Percentiles rank a stretch among this genome's conserved stretches.
Conservation (phyloP, 306 rosid genomes). For the Lathyrus aphaca region DNA sequence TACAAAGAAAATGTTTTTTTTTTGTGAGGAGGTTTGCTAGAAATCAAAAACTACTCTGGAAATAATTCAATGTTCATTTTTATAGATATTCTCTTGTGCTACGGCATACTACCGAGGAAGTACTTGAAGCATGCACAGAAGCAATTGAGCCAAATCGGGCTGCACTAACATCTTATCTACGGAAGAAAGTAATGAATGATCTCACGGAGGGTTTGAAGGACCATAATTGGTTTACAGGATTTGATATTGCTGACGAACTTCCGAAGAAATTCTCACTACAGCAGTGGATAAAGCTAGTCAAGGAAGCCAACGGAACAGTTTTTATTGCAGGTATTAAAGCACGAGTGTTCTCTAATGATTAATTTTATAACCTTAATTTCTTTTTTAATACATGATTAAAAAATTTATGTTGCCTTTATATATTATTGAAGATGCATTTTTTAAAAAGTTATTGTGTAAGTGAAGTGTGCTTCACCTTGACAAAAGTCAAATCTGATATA, state of each 20-base stretch:
- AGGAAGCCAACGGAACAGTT: constrained; percentile 77
- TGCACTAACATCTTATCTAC: constrained; percentile 72
- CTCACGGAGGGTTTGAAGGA: constrained; percentile 73
- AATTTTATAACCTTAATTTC: constrained; percentile 16
- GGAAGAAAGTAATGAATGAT: constrained; percentile 67
- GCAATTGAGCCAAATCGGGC: constrained; percentile 83
- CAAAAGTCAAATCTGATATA: background rate
- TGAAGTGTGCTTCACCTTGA: constrained; percentile 21
- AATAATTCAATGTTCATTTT: constrained; percentile 24
- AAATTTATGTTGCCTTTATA: constrained; percentile 15
- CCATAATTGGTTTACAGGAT: constrained; percentile 80
- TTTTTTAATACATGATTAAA: constrained; percentile 4
- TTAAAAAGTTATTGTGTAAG: constrained; percentile 1
- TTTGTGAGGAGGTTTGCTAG: background rate
- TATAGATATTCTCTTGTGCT: constrained; percentile 88
- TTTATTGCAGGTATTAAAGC: constrained; percentile 75
- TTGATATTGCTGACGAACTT: constrained; percentile 69
- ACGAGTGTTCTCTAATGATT: constrained; percentile 21
- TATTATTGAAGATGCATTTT: constrained; percentile 16
- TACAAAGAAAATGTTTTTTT: background rate
- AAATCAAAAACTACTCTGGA: constrained; percentile 15
- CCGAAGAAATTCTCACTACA: constrained; percentile 63
- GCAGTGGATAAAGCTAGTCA: constrained; percentile 85
- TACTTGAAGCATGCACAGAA: constrained; percentile 85
- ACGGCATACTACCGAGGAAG: constrained; percentile 97